Percentiles rank a stretch among this genome's conserved stretches.
Conservation (phyloP, 176 grass and related monocot genomes). For the Avena sativa region DNA sequence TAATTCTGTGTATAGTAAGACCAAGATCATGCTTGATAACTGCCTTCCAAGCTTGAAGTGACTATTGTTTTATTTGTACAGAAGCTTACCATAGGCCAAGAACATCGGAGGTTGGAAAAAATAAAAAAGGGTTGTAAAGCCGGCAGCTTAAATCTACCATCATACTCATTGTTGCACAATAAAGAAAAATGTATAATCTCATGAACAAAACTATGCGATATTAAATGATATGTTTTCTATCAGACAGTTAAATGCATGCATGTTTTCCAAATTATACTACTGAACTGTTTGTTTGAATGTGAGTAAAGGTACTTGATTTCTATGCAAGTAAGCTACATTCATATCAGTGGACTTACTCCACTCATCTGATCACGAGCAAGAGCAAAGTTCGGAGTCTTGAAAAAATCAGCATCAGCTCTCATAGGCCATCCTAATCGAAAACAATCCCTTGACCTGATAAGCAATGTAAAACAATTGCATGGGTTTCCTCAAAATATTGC, state of each 20-base stretch:
- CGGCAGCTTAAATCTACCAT: neutral
- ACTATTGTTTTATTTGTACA: neutral
- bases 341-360: conserved; percentile 53
- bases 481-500: conserved; percentile 27
- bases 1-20: too few relatives aligned
- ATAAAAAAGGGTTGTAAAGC: neutral
- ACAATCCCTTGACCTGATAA: conserved; percentile 82
- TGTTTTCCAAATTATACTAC: neutral
- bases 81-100: neutral
- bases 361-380: conserved; percentile 23
- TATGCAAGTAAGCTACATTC: conserved; percentile 11
- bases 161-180: neutral
- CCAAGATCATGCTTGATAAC: too few relatives aligned
- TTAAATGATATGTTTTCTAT: neutral
- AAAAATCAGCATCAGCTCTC: conserved; percentile 92
- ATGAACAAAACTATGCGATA: neutral
- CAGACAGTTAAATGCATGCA: neutral
- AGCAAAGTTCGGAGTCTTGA: conserved; percentile 52
- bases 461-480: conserved; percentile 35
- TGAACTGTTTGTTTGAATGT: neutral
- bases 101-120: neutral
- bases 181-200: neutral
- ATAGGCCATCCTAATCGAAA: conserved; percentile 97
- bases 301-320: neutral
- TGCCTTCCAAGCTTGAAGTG: too few relatives aligned